Base-by-base conservation (phyloP, 2,329 filamentous ascomycete species). In the Diplocarpon mali region DNA sequence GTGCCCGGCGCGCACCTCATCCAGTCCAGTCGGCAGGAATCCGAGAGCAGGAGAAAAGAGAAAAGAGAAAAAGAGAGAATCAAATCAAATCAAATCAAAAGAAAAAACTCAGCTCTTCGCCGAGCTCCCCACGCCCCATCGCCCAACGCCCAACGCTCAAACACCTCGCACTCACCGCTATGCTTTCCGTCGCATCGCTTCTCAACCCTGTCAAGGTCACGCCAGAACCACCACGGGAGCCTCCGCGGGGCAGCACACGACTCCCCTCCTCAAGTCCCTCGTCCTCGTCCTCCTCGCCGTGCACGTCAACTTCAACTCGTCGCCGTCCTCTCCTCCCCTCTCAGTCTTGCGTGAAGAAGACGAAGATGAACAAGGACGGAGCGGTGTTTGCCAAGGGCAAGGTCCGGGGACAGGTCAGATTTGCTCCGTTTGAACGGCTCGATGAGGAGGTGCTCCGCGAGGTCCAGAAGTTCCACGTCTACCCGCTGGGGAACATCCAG, bases 351-450 rank as follows among this genome's bases (percentile, higher is more conserved):
- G 57, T 50, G 46, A 66, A 64, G 51, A 74, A 70, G 56, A 70
- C 72, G 51, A 85, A 80, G 64, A 68, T 80, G 57, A 66, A 72
- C 46, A 86, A 84, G 61, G 78, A 84, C 55, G 72, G 71, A 24
- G 72, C 76, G 0, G 65, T 81, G 7, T 79, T 83, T 60, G 69
- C 70, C 24, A 77, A 75, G 55, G 76, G 75, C 38, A 71, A 72
- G 47, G 68, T 76, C 28, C 77, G 78, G 50, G 85, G 83, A 2
- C 67, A 73, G 24, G 70, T 93, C 53, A 81, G 82, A 59, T 95
- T 82, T 59, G 74, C 73, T 14, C 85, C 89, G 0, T 81, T 77
- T 59, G 85, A 95, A 59, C 68, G 72, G 38, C 64, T 82, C 28
- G 74, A 83, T 51, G 69, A 73, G 17, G 61, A 67, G 16, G 69